Evolutionary conservation across 1,139 yeast species (phyloP).

Genomic region (Nadsonia commutata): DNA sequence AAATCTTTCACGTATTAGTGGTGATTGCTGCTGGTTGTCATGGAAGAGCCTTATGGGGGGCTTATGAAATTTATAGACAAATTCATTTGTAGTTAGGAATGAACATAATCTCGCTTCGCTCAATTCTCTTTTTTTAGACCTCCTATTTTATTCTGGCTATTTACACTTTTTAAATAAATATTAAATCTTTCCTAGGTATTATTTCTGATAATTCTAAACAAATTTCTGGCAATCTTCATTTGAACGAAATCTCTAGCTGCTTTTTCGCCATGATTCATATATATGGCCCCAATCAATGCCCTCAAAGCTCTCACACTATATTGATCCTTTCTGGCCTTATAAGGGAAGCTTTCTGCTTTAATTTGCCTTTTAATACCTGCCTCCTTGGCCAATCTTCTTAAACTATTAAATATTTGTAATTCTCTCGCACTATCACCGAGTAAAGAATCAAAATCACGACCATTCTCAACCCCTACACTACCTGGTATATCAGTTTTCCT

Average conservation of each 20-base stretch:
- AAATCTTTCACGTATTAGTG: conserved; percentile 70
- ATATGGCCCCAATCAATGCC: neutral
- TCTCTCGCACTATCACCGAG: neutral
- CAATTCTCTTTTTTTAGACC: too few species aligned
- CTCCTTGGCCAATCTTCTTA: neutral
- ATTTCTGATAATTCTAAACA: neutral
- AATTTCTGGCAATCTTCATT: neutral
- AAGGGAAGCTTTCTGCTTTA: neutral
- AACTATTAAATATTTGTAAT: neutral
- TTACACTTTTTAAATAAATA: too few species aligned
- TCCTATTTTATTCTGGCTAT: too few species aligned
- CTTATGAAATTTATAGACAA: conserved; percentile 27
- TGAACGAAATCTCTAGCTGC: neutral
- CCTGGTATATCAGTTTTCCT: neutral
- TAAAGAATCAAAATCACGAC: neutral
- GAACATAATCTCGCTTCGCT: too few species aligned
- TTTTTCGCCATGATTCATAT: neutral
- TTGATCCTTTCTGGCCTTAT: neutral
- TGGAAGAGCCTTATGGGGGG: conserved; percentile 45
- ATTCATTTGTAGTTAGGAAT: neutral
- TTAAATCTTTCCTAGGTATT: too few species aligned
- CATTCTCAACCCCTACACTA: neutral
- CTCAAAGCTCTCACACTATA: neutral
- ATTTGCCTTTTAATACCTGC: neutral
- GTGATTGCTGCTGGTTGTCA: conserved; percentile 73